Evolutionary conservation across 1,139 yeast genomes (phyloP), one percentile per base, ranked within the genome.

Genomic region (Trichomonascaceae sp.): DNA sequence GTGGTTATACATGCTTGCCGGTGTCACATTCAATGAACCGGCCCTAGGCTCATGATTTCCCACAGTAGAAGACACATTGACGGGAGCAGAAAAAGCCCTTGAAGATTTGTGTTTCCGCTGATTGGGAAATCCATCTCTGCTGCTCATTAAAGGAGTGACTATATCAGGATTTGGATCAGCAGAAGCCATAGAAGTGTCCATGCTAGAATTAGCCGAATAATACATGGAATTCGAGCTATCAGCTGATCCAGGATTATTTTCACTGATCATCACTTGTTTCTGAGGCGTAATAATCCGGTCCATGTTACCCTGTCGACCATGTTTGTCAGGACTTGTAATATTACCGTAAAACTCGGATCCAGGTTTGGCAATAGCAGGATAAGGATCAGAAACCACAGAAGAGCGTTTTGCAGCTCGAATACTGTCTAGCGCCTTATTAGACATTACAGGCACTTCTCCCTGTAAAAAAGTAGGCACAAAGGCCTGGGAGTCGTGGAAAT

Each of bases 391-490:
- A 17, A 56, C 60, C 30, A 47, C 43, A 8, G 52, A 44, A 5
- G 51, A 43, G 7, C 17, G 41, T 36, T 36, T 36, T 12, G 41
- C 41, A 36, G 41, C 41, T 9, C 41, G 41, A n/a, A 36, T 36
- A 9, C 17, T 15, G 41, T 13, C 41, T 36, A 27, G 32, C 17
- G 53, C 52, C 45, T 50, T 38, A 15, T 50, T 55, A 17, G 58
- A 47, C 20, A 58, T 52, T 12, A 53, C 57, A 10, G 67, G 74
- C 30, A 71, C 66, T 52, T 69, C 69, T 52, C 68, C 68, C 53
- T 69, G 67, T 20, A 70, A 62, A 53, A 70, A 70, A 47, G 60
- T 62, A 13, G 74, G 74, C 19, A 71, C 57, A 19, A 58, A 63
- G n/a, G 58, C 64, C 32, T 48, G 30, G 22, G 24, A 43, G 13